Percentiles rank a stretch among this genome's conserved stretches.
These are phyloP conservation scores for Apodospora peruviana DNA, from an alignment of 495 filamentous ascomycete species.

Conservation along the genomic window DNA sequence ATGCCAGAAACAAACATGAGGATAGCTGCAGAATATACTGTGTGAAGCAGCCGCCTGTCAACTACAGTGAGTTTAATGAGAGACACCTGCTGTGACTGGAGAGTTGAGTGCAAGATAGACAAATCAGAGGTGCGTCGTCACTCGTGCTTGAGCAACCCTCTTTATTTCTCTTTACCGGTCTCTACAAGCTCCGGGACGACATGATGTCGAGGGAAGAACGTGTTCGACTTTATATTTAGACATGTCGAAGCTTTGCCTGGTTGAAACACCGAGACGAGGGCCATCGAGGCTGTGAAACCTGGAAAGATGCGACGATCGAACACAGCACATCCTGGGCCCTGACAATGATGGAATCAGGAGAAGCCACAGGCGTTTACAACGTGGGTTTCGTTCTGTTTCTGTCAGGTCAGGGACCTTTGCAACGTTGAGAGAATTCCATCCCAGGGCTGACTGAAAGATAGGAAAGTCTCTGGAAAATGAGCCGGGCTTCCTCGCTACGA, in stretches of 20 bases:
- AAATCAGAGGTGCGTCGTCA: neutral
- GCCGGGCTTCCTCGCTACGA: too few species aligned
- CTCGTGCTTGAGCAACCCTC: neutral
- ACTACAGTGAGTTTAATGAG: neutral
- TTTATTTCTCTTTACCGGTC: neutral
- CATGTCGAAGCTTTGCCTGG: neutral
- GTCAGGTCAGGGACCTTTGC: too few species aligned
- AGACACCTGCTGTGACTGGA: neutral
- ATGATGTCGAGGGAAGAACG: neutral
- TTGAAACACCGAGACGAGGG: slow-evolving; percentile 2
- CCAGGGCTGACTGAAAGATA: too few species aligned
- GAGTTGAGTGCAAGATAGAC: neutral
- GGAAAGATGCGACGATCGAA: slow-evolving; percentile 2
- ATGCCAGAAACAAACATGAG: neutral
- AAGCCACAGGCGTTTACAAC: neutral
- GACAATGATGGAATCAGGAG: too few species aligned
- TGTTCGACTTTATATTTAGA: too few species aligned
- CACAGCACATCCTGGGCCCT: too few species aligned
- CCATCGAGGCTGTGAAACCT: slow-evolving; percentile 10
- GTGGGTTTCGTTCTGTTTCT: neutral
- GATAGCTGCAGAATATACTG: too few species aligned
- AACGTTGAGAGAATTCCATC: too few species aligned
- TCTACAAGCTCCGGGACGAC: too few species aligned
- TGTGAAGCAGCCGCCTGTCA: too few species aligned
- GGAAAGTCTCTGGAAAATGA: too few species aligned